Percentiles rank a stretch among this genome's conserved stretches.
phyloP scores from a whole-genome alignment of 169 alveolate genomes.

The Babesia caballi region DNA sequence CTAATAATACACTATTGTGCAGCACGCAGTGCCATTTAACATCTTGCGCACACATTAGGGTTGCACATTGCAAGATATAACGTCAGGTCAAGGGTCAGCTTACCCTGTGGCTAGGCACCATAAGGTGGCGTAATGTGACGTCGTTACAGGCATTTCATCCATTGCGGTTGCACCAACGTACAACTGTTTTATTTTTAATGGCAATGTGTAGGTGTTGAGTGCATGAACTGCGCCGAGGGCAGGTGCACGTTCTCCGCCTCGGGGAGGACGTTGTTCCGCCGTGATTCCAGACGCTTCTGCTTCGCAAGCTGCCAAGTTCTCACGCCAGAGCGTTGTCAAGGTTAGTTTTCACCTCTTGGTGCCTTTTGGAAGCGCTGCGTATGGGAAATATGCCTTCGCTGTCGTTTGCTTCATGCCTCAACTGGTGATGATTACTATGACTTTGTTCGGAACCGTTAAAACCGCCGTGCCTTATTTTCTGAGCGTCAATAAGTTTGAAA shows the following conservation, averaged over 20 bases:
- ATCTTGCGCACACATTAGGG: too few species aligned
- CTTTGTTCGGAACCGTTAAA: neutral
- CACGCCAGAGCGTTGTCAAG: neutral
- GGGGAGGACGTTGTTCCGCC: constrained; percentile 4
- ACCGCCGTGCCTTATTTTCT: neutral
- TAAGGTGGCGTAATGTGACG: too few species aligned
- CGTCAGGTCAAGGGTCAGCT: too few species aligned
- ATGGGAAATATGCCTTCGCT: neutral
- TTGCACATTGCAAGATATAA: too few species aligned
- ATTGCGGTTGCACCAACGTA: too few species aligned
- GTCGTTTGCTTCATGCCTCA: neutral
- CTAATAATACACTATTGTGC: too few species aligned
- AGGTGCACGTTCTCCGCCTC: constrained; percentile 26
- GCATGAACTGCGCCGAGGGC: neutral
- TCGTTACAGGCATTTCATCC: too few species aligned
- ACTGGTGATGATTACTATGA: neutral
- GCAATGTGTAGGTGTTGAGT: neutral
- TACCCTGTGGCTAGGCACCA: too few species aligned
- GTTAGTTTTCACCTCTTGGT: neutral
- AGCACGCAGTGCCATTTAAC: too few species aligned
- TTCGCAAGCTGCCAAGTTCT: constrained; percentile 19
- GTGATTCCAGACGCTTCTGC: constrained; percentile 2
- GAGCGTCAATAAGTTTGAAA: neutral
- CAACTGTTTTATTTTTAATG: too few species aligned
- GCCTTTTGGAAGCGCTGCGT: neutral